Evolutionary conservation across 345 rosid species (phyloP).

Genomic region (Syzygium grande): DNA sequence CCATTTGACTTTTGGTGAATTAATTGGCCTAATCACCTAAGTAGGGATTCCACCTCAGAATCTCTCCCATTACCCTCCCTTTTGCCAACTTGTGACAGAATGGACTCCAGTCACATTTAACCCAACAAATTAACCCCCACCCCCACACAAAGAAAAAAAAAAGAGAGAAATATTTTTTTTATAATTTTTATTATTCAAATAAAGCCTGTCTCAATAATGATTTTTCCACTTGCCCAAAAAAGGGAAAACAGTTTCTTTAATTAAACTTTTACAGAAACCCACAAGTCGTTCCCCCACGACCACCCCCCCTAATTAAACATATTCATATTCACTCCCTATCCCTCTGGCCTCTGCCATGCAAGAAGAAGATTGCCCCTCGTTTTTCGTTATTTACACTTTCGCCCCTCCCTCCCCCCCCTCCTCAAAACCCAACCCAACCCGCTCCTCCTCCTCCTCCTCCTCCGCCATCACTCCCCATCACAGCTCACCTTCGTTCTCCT

Average conservation of each 20-base stretch:
- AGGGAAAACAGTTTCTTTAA: constrained; percentile 2
- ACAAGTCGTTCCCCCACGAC: constrained; percentile 21
- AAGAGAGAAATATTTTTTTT: no score
- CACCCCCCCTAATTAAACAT: constrained; percentile 2
- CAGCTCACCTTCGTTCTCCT: neutral
- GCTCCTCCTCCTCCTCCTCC: neutral
- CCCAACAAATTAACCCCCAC: neutral
- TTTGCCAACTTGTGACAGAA: neutral
- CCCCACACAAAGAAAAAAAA: neutral
- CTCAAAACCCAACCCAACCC: constrained; percentile 36
- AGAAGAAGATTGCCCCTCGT: constrained; percentile 7
- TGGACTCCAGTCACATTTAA: neutral
- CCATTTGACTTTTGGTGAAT: neutral
- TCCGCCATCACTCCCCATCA: neutral
- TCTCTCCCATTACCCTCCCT: neutral
- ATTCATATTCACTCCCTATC: neutral
- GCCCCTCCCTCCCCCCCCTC: constrained; percentile 23
- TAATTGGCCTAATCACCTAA: neutral
- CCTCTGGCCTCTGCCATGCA: neutral
- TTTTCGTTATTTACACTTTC: constrained; percentile 13
- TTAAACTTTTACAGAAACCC: constrained; percentile 13
- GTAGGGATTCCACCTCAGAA: neutral
- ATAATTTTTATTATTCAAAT: neutral
- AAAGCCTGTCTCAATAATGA: neutral
- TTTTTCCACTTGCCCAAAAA: neutral